Evolutionary conservation across 495 filamentous ascomycete species (phyloP).

Genomic region (Hypoxylon perforatum): DNA sequence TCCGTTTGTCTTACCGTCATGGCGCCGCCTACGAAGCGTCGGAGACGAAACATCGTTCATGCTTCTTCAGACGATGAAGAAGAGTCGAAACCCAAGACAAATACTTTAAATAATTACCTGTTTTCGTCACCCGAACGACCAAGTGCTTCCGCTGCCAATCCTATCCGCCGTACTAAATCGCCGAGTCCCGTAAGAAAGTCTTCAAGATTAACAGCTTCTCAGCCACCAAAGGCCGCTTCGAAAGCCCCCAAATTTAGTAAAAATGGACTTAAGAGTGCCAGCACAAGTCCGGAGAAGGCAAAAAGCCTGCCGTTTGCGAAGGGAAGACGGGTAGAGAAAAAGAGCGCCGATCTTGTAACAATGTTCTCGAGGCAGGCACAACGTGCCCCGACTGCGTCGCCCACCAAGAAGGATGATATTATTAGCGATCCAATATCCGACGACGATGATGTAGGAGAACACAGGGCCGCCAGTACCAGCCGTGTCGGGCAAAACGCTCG

Average conservation of each 20-base stretch:
- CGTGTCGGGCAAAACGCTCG: slow-evolving; percentile 57
- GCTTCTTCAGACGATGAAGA: slow-evolving; percentile 48
- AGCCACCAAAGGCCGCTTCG: slow-evolving; percentile 30
- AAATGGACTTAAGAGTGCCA: slow-evolving; percentile 53
- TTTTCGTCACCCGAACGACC: slow-evolving; percentile 54
- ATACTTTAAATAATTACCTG: slow-evolving; percentile 56
- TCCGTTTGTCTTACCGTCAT: slow-evolving; percentile 48
- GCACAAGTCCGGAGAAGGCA: slow-evolving; percentile 62
- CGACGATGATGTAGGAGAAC: slow-evolving; percentile 58
- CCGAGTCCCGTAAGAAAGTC: slow-evolving; percentile 52
- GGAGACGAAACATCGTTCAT: slow-evolving; percentile 58
- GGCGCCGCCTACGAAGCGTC: slow-evolving; percentile 67
- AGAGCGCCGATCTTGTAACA: slow-evolving; percentile 59
- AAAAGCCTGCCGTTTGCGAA: slow-evolving; percentile 43
- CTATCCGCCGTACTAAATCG: slow-evolving; percentile 36
- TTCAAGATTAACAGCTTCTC: slow-evolving; percentile 38
- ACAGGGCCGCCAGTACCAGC: slow-evolving; percentile 54
- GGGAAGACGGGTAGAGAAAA: slow-evolving; percentile 52
- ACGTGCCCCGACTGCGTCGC: slow-evolving; percentile 43
- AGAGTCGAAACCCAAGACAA: slow-evolving; percentile 44
- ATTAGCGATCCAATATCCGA: slow-evolving; percentile 63
- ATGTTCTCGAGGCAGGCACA: slow-evolving; percentile 66
- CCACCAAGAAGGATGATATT: slow-evolving; percentile 56
- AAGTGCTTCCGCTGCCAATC: slow-evolving; percentile 11
- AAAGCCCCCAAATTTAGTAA: slow-evolving; percentile 22